These are phyloP conservation scores for Citrullus mucosospermus DNA, from an alignment of 306 rosid genomes.

Conservation along the genomic window DNA sequence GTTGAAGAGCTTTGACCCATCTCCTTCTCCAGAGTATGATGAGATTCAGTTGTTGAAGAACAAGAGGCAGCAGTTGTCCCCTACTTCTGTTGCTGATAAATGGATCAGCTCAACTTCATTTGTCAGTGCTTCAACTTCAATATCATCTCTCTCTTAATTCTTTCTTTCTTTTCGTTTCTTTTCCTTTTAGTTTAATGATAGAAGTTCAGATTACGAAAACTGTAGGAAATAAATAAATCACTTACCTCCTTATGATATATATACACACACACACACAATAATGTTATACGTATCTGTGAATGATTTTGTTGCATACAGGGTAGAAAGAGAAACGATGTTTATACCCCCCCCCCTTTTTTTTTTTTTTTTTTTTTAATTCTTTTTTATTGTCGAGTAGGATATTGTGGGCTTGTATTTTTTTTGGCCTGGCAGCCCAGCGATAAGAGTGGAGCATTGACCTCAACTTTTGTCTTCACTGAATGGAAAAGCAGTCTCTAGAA, in stretches of 20 bases:
- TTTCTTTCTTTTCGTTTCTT: not conserved
- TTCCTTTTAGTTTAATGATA: not conserved
- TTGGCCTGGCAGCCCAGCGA: not conserved
- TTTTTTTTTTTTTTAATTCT: too few relatives aligned
- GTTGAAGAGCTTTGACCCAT: not conserved
- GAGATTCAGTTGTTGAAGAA: constrained; percentile 16
- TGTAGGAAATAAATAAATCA: not conserved
- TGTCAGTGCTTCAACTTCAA: constrained; percentile 16
- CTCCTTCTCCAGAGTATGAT: constrained; percentile 30
- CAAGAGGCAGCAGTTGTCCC: constrained; percentile 21
- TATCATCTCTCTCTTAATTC: not conserved
- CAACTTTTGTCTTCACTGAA: not conserved
- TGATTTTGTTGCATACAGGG: not conserved
- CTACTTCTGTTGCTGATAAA: constrained; percentile 23
- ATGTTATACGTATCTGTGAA: not conserved
- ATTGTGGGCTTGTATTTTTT: not conserved
- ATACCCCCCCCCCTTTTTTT: too few relatives aligned
- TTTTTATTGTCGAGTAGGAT: too few relatives aligned
- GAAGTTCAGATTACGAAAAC: not conserved
- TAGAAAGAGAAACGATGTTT: not conserved
- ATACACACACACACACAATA: not conserved
- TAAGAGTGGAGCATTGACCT: not conserved
- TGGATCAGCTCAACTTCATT: constrained; percentile 31
- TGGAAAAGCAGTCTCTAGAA: not conserved
- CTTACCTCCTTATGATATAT: not conserved